These are phyloP conservation scores for Anisogramma anomala DNA, from an alignment of 2,329 filamentous ascomycete genomes.

Conservation along the genomic window DNA sequence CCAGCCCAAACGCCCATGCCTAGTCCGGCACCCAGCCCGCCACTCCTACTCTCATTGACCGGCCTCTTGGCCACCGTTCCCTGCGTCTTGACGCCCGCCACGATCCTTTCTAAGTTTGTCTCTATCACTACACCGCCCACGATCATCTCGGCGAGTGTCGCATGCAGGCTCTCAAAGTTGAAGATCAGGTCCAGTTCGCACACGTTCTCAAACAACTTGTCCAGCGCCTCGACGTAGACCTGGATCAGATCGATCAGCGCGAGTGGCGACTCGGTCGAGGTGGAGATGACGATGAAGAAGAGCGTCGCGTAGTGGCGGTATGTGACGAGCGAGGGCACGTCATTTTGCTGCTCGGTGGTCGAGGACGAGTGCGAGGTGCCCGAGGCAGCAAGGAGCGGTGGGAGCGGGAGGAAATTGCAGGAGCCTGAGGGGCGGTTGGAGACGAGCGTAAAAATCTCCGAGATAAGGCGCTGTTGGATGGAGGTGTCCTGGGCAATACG, in stretches of 20 bases:
- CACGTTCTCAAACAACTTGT: slow-evolving; percentile 94
- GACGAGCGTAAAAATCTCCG: slow-evolving; percentile 93
- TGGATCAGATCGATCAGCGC: slow-evolving; percentile 94
- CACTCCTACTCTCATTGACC: slow-evolving; percentile 53
- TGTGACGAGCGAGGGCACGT: slow-evolving; percentile 87
- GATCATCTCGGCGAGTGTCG: slow-evolving; percentile 84
- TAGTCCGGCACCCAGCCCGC: slow-evolving; percentile 37
- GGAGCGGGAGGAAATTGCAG: slow-evolving; percentile 89
- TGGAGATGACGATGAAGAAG: slow-evolving; percentile 97
- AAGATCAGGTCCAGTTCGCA: slow-evolving; percentile 98
- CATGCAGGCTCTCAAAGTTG: slow-evolving; percentile 95
- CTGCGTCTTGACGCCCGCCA: slow-evolving; percentile 69
- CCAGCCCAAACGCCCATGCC: slow-evolving; percentile 46
- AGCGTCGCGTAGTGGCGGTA: slow-evolving; percentile 98
- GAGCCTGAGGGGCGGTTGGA: slow-evolving; percentile 82
- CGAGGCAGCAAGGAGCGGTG: slow-evolving; percentile 51
- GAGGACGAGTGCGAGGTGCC: slow-evolving; percentile 48
- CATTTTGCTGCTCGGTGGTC: slow-evolving; percentile 58
- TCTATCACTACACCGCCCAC: slow-evolving; percentile 91
- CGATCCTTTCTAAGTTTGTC: slow-evolving; percentile 78
- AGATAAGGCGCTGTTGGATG: slow-evolving; percentile 92
- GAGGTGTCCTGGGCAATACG: slow-evolving; percentile 63
- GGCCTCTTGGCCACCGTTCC: slow-evolving; percentile 69
- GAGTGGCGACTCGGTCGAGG: slow-evolving; percentile 88
- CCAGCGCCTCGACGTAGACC: slow-evolving; percentile 92